Base-by-base conservation (phyloP, 2,329 filamentous ascomycete genomes). In the Fonsecaea multimorphosa region DNA sequence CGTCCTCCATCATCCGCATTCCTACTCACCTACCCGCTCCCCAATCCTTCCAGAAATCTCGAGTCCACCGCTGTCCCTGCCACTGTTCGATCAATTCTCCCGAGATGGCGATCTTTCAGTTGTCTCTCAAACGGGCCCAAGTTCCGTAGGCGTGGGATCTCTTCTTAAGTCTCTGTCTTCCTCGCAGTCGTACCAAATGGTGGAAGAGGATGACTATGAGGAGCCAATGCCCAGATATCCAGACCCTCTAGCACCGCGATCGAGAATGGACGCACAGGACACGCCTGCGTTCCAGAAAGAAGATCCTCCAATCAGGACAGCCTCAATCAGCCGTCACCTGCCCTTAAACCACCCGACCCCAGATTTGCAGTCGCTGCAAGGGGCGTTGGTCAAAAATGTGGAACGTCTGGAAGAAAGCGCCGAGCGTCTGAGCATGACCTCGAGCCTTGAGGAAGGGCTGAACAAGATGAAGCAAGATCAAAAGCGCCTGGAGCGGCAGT, bases 311-410 rank as follows among this genome's bases (percentile, higher is more conserved):
- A 70, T 71, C 54, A 68, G 71, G 58, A 79, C 77, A 38, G 76
- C 80, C 27, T 77, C 76, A 40, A 78, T 78, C 60, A 79, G 78
- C 61, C 73, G 74, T 38, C 75, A 80, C 44, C 74, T 80, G 16
- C 79, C 79, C 67, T 76, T 83, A 63, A 79, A 77, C 63, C 81
- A 83, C 72, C 82, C 82, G 16, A 82, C 76, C 14, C 82, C 82
- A 3, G 82, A 82, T 70, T 75, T 83, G 16, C 81, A 84, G 67
- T 79, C 81, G 36, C 68, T 82, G 63, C 82, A 84, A 75, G 82
- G 82, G 49, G 82, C 82, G 29, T 83, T 83, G 65, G 72, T 78
- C 32, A 79, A 79, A 66, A 83, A 84, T 77, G 79, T 84, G 62
- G 81, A 82, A 70, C 76, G 81, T 51, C 70, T 84, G 69, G 82